These are phyloP conservation scores for Polytolypa hystricis DNA, from an alignment of 2,329 filamentous ascomycete species.

Conservation along the genomic window DNA sequence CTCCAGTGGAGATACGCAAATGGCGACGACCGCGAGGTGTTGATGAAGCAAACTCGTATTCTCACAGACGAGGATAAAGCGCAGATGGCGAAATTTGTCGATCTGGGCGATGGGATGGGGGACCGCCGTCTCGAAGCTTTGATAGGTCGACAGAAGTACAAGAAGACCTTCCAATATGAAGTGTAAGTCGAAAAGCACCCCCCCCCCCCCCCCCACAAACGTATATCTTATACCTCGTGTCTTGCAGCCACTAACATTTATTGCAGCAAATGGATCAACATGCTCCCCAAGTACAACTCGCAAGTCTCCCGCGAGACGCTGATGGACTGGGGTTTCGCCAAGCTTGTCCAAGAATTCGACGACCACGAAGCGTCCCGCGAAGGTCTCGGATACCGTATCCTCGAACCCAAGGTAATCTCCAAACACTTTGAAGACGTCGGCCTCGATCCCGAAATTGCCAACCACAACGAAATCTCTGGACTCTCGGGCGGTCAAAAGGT, in stretches of 20 bases:
- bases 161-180: slow-evolving; percentile 99
- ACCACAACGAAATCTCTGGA: slow-evolving; percentile 96
- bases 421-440: slow-evolving; percentile 98
- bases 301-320: slow-evolving; percentile 91
- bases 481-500: slow-evolving; percentile 96
- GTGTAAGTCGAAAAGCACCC: slow-evolving; percentile 47
- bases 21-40: slow-evolving; percentile 90
- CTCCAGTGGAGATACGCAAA: slow-evolving; percentile 97
- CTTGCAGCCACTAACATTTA: neutral
- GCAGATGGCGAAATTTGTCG: slow-evolving; percentile 85
- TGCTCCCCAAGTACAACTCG: slow-evolving; percentile 86
- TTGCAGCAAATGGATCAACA: slow-evolving; percentile 68
- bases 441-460: slow-evolving; percentile 92
- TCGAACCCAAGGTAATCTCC: slow-evolving; percentile 86
- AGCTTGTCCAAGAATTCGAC: slow-evolving; percentile 95
- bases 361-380: slow-evolving; percentile 98
- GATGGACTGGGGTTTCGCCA: slow-evolving; percentile 72
- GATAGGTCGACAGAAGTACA: slow-evolving; percentile 95
- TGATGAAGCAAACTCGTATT: slow-evolving; percentile 93
- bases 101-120: slow-evolving; percentile 73
- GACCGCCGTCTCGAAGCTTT: slow-evolving; percentile 69
- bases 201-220: neutral
- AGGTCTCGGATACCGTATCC: slow-evolving; percentile 87
- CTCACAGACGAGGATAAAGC: slow-evolving; percentile 72
- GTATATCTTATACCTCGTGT: neutral